Percentiles rank a stretch among this genome's conserved stretches.
Evolutionary conservation across 257 asterid genomes (phyloP).

Genomic region (Orobanche coerulescens): DNA sequence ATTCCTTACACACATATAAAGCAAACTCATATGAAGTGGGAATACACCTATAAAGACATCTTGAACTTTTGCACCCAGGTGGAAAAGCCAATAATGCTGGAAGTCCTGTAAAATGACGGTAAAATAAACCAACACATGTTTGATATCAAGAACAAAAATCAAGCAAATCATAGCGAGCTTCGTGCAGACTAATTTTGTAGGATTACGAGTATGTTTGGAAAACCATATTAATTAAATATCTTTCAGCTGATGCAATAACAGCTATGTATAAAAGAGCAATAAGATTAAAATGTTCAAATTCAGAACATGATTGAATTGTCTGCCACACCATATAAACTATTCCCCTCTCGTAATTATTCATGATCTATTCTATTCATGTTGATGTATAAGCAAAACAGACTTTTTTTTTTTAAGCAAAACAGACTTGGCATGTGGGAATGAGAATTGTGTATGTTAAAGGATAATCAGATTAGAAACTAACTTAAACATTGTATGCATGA

Average conservation of each 20-base stretch:
- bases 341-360: neutral
- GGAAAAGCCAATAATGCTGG: conserved; percentile 85
- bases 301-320: neutral
- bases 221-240: conserved; percentile 12
- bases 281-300: neutral
- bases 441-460: neutral
- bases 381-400: neutral
- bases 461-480: neutral
- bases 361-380: neutral
- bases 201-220: neutral
- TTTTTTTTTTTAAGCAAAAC: neutral
- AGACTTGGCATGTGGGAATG: neutral
- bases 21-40: conserved; percentile 14
- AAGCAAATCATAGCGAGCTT: conserved; percentile 6
- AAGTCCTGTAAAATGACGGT: conserved; percentile 46
- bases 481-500: neutral
- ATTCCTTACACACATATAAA: neutral
- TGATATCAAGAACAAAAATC: conserved; percentile 6
- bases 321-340: neutral
- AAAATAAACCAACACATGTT: conserved; percentile 14
- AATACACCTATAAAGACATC: conserved; percentile 64
- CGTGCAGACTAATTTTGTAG: neutral
- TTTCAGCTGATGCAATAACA: neutral
- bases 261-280: conserved; percentile 1
- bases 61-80: conserved; percentile 74